Percentiles rank a stretch among this genome's conserved stretches.
phyloP scores from a whole-genome alignment of 2,329 filamentous ascomycete genomes.

The Alternaria brassicae region DNA sequence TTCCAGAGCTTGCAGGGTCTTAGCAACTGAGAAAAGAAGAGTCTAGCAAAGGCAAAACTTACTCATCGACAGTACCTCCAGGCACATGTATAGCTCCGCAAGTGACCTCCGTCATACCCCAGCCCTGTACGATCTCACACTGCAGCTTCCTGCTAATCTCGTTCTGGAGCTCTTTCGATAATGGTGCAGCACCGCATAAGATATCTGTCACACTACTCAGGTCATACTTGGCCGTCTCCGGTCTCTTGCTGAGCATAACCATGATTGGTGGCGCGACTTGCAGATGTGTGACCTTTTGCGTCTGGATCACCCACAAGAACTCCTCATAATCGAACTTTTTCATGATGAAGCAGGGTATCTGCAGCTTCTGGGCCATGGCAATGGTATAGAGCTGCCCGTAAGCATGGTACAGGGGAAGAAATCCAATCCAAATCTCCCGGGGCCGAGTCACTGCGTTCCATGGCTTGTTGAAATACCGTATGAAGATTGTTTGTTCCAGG shows the following conservation, averaged over 20 bases:
- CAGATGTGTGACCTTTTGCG: constrained; percentile 49
- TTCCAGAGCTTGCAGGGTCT: constrained; percentile 43
- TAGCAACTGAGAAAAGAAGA: not conserved
- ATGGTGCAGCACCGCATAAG: constrained; percentile 53
- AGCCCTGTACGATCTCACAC: constrained; percentile 50
- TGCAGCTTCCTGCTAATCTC: constrained; percentile 46
- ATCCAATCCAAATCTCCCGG: constrained; percentile 59
- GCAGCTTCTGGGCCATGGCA: constrained; percentile 54
- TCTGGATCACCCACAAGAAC: constrained; percentile 50
- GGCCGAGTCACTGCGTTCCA: constrained; percentile 52
- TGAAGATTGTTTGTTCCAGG: constrained; percentile 59
- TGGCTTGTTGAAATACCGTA: constrained; percentile 52
- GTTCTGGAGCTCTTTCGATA: constrained; percentile 54
- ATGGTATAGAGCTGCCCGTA: constrained; percentile 57
- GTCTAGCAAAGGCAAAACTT: constrained; percentile 11
- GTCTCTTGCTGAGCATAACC: constrained; percentile 54
- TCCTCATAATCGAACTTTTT: constrained; percentile 51
- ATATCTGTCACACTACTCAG: constrained; percentile 51
- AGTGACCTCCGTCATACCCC: constrained; percentile 55
- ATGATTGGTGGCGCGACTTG: constrained; percentile 54
- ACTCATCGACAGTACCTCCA: constrained; percentile 46
- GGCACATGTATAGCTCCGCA: constrained; percentile 51
- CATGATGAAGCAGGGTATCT: constrained; percentile 56
- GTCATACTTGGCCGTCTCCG: constrained; percentile 52
- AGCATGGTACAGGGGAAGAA: constrained; percentile 53